Evolutionary conservation across 371 early-diverging fungal species (phyloP).

Genomic region (Mortierella sp.): DNA sequence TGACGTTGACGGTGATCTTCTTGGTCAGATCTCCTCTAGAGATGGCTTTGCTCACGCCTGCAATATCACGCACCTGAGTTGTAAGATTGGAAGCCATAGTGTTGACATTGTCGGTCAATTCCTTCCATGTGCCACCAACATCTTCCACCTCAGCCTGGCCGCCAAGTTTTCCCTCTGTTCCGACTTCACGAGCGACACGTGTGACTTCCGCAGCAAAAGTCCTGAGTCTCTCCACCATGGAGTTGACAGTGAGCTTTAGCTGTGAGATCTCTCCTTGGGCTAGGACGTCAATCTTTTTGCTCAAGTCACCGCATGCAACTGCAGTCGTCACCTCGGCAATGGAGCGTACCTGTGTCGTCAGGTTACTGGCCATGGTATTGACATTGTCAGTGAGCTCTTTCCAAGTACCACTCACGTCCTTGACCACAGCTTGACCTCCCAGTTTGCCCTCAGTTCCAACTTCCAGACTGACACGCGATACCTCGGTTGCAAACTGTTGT

Average conservation of each 20-base stretch:
- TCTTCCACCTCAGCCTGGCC: not conserved
- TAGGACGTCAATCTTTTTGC: slow-evolving; percentile 59
- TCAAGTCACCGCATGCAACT: slow-evolving; percentile 73
- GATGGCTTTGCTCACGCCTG: slow-evolving; percentile 55
- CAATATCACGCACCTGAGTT: slow-evolving; percentile 61
- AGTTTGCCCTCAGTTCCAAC: slow-evolving; percentile 2
- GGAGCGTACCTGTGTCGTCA: slow-evolving; percentile 60
- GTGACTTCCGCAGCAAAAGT: not conserved
- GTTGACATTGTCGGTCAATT: slow-evolving; percentile 40
- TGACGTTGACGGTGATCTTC: no score
- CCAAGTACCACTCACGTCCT: slow-evolving; percentile 5
- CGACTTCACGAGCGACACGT: slow-evolving; percentile 1
- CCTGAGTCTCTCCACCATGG: slow-evolving; percentile 1
- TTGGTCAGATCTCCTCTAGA: slow-evolving; percentile 64
- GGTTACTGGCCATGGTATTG: slow-evolving; percentile 27
- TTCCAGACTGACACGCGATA: not conserved
- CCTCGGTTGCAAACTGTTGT: slow-evolving; percentile 1
- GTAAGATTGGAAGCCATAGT: slow-evolving; percentile 61
- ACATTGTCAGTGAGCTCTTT: slow-evolving; percentile 3
- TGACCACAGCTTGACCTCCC: not conserved
- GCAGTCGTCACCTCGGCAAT: slow-evolving; percentile 67
- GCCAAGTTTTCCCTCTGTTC: slow-evolving; percentile 1
- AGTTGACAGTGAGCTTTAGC: slow-evolving; percentile 1
- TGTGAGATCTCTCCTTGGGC: slow-evolving; percentile 32
- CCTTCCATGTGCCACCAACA: slow-evolving; percentile 2